Evolutionary conservation across 345 rosid species (phyloP).

Genomic region (Salix arbutifolia): DNA sequence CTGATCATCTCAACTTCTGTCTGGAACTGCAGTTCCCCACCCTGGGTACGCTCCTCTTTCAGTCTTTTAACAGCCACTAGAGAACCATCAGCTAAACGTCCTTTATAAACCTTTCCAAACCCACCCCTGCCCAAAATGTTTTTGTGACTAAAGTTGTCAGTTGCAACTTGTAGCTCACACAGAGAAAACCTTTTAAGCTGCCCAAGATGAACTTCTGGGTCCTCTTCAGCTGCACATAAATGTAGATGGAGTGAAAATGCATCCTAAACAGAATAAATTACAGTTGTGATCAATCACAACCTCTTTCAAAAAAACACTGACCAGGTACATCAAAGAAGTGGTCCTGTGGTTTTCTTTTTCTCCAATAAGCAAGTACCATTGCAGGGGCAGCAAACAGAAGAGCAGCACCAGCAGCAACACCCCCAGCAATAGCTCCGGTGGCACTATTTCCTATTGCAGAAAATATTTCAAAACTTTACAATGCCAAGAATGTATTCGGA

Average conservation of each 20-base stretch:
- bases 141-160: conserved; percentile 69
- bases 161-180: conserved; percentile 81
- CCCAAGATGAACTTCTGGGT: conserved; percentile 89
- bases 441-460: conserved; percentile 47
- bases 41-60: conserved; percentile 80
- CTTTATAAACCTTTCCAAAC: conserved; percentile 88
- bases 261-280: not conserved
- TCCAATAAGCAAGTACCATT: conserved; percentile 71
- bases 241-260: conserved; percentile 4
- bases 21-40: conserved; percentile 88
- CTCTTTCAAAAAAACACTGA: conserved; percentile 29
- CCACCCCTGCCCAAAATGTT: conserved; percentile 81
- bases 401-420: conserved; percentile 97
- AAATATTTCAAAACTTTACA: conserved; percentile 5
- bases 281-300: conserved; percentile 3
- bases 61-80: conserved; percentile 85
- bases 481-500: not conserved
- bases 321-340: conserved; percentile 97
- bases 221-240: conserved; percentile 78
- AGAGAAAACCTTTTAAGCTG: conserved; percentile 83
- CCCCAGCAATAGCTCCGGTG: conserved; percentile 91
- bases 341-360: conserved; percentile 71
- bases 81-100: conserved; percentile 70
- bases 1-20: conserved; percentile 94
- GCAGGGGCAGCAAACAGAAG: conserved; percentile 91